Percentiles rank a stretch among this genome's conserved stretches.
Evolutionary conservation across 1,284 basidiomycete species (phyloP).

Genomic region (Moesziomyces parantarcticus): DNA sequence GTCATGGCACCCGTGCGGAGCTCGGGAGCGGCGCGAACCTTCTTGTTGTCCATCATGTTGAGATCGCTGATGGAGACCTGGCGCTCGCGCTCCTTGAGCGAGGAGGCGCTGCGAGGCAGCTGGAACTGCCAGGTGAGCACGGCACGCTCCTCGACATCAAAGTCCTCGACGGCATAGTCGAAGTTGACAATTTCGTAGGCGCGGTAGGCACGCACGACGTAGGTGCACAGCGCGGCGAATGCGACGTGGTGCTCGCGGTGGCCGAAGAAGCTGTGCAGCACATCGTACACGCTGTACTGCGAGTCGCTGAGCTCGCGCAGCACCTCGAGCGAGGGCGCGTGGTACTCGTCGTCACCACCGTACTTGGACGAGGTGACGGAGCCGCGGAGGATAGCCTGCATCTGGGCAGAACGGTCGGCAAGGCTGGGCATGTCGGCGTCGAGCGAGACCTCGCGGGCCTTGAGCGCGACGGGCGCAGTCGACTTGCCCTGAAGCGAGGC

Average conservation of each 20-base stretch:
- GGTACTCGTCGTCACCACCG: slow-evolving; percentile 80
- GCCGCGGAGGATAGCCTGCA: slow-evolving; percentile 90
- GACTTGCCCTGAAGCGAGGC: slow-evolving; percentile 77
- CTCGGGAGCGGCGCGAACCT: slow-evolving; percentile 44
- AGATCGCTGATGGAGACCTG: slow-evolving; percentile 65
- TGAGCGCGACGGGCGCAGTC: slow-evolving; percentile 75
- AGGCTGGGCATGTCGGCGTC: slow-evolving; percentile 95
- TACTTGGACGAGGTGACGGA: slow-evolving; percentile 82
- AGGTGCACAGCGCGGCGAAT: slow-evolving; percentile 93
- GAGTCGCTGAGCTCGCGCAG: slow-evolving; percentile 95
- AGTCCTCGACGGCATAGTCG: slow-evolving; percentile 81
- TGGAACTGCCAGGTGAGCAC: slow-evolving; percentile 66
- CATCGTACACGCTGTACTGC: slow-evolving; percentile 95
- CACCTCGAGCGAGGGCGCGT: slow-evolving; percentile 80
- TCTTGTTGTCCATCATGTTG: slow-evolving; percentile 51
- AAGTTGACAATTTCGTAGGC: slow-evolving; percentile 91
- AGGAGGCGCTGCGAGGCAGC: slow-evolving; percentile 71
- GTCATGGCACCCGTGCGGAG: slow-evolving; percentile 66
- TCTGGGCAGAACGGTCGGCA: slow-evolving; percentile 90
- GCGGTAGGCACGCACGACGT: slow-evolving; percentile 93
- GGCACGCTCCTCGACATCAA: slow-evolving; percentile 73
- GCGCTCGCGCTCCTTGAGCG: slow-evolving; percentile 61
- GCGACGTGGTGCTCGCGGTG: slow-evolving; percentile 76
- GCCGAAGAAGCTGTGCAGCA: slow-evolving; percentile 93
- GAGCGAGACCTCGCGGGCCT: slow-evolving; percentile 97